Evolutionary conservation across 306 rosid species (phyloP), one percentile per base, ranked within the genome.

Genomic region (Styphnolobium japonicum): DNA sequence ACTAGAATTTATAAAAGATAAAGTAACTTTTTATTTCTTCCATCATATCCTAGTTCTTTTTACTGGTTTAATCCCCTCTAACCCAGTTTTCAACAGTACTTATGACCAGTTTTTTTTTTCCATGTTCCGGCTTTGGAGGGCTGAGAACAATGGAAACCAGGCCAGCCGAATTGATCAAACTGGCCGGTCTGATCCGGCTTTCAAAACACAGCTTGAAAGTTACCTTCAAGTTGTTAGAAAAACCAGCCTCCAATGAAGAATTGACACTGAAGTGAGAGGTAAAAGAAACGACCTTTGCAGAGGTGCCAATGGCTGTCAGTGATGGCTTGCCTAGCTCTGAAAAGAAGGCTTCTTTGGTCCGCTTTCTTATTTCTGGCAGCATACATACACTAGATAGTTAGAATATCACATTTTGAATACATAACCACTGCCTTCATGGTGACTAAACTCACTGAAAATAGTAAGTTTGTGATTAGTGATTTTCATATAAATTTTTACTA

Each of bases 281-380:
- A n/a, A n/a, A 36, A 53, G 15, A 83, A 69, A 64, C 53, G 31
- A 92, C 98, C 96, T 82, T 89, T 15, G 51, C 81, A 46, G 81
- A 39, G 64, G 86, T 7, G 55, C 83, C 60, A 25, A 21, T n/a
- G 52, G 80, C 69, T 7, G 71, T 27, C 39, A 78, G 25, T 2
- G 86, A 71, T 7, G 89, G 82, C 84, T 85, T 96, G 80, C 97
- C 90, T 79, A 93, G 78, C 84, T 88, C 97, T 12, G 98, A 86
- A 86, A 90, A 96, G 92, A 96, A 96, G 72, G 93, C 96, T 82
- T 86, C 85, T 80, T 89, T 96, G 82, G 97, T 89, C 75, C 92
- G 90, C 80, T 91, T 89, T 70, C 73, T 88, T 83, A 93, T 77
- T 82, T 79, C 99, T 95, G 90, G 62, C 18, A 87, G 79, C 34